phyloP scores from a whole-genome alignment of 208 protist genomes.

The Crithidia bombi region DNA sequence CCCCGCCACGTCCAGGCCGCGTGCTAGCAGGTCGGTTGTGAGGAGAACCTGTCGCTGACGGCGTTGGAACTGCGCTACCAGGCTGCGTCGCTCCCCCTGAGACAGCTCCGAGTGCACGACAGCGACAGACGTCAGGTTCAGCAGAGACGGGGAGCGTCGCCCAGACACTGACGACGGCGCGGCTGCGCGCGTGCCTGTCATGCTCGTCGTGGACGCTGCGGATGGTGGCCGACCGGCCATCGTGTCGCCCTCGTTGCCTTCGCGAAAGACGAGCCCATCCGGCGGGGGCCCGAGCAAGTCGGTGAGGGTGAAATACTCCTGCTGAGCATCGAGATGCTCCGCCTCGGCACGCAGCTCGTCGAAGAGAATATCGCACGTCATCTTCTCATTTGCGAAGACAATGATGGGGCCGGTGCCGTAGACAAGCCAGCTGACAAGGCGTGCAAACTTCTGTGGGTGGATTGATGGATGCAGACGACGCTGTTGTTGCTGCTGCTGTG shows the following conservation, averaged over 20 bases:
- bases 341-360: slow-evolving; percentile 70
- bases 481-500: slow-evolving; percentile 15
- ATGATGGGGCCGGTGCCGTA: slow-evolving; percentile 64
- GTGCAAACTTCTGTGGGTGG: slow-evolving; percentile 75
- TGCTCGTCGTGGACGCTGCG: neutral
- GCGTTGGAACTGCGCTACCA: slow-evolving; percentile 95
- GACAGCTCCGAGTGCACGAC: slow-evolving; percentile 82
- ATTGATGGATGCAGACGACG: slow-evolving; percentile 42
- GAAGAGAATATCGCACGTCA: slow-evolving; percentile 72
- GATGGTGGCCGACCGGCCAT: too few relatives aligned
- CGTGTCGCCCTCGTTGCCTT: slow-evolving; percentile 4
- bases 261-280: slow-evolving; percentile 24
- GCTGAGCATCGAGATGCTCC: slow-evolving; percentile 44
- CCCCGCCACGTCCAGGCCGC: slow-evolving; percentile 95
- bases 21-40: slow-evolving; percentile 96
- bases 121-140: slow-evolving; percentile 67
- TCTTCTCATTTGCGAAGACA: slow-evolving; percentile 81
- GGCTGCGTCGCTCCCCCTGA: slow-evolving; percentile 90
- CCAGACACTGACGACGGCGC: neutral
- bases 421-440: slow-evolving; percentile 72
- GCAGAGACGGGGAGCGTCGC: slow-evolving; percentile 8
- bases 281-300: slow-evolving; percentile 57
- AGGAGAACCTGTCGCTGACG: slow-evolving; percentile 96
- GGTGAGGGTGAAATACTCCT: slow-evolving; percentile 45
- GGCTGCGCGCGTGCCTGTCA: neutral